phyloP scores from a whole-genome alignment of 78 protist species.

The Dictyostelium firmibasis region DNA sequence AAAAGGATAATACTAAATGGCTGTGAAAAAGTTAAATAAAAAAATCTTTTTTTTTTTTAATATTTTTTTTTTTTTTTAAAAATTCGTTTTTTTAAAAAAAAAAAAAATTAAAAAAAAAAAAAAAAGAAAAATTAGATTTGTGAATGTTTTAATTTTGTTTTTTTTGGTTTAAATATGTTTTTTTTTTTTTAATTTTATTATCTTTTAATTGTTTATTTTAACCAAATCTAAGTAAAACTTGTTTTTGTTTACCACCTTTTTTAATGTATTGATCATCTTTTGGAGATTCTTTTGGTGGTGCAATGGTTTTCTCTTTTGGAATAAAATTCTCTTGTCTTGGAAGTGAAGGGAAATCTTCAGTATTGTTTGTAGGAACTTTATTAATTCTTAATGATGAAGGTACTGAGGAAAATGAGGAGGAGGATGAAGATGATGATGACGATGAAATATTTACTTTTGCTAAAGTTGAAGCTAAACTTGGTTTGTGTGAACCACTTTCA shows the following conservation, averaged over 20 bases:
- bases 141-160: not conserved
- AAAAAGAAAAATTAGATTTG: not conserved
- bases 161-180: not conserved
- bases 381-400: not conserved
- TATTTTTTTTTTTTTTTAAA: too few species aligned
- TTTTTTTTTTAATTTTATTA: not conserved
- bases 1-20: too few species aligned
- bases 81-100: not conserved
- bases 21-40: too few species aligned
- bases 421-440: not conserved
- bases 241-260: constrained; percentile 37
- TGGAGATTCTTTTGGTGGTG: not conserved
- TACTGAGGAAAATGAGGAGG: not conserved
- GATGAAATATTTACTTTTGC: not conserved
- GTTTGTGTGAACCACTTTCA: not conserved
- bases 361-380: not conserved
- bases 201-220: not conserved
- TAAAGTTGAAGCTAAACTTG: not conserved
- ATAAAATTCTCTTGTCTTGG: constrained; percentile 18
- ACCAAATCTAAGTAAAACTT: constrained; percentile 41
- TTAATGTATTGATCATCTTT: not conserved
- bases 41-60: too few species aligned
- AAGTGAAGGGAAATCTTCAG: constrained; percentile 58
- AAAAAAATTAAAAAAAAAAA: not conserved
- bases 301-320: constrained; percentile 9